phyloP scores from a whole-genome alignment of 768 basidiomycete species.

The Mycena metata region DNA sequence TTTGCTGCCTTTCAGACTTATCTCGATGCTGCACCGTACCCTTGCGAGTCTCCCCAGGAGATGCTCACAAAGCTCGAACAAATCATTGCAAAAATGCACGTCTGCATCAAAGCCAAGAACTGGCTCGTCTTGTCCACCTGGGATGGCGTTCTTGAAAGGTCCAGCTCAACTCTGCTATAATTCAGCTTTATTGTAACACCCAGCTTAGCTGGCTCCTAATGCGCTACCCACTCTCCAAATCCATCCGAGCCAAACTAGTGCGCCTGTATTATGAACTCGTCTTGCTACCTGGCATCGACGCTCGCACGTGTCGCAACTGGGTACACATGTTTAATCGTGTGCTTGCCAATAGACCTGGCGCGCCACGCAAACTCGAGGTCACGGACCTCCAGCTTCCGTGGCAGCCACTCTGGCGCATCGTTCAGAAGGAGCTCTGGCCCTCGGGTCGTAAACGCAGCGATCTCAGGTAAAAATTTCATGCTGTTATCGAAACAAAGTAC shows the following conservation, averaged over 20 bases:
- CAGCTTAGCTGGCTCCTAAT: conserved; percentile 79
- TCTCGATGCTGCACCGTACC: conserved; percentile 77
- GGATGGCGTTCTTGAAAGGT: conserved; percentile 88
- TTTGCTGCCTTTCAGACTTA: conserved; percentile 73
- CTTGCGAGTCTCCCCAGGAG: conserved; percentile 76
- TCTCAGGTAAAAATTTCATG: conserved; percentile 59
- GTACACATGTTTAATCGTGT: conserved; percentile 83
- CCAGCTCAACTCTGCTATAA: conserved; percentile 36
- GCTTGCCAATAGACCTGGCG: conserved; percentile 73
- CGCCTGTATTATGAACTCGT: conserved; percentile 85
- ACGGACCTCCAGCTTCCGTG: conserved; percentile 79
- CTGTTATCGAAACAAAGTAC: background rate
- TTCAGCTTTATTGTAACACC: conserved; percentile 7
- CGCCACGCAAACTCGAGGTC: conserved; percentile 75
- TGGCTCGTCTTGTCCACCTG: conserved; percentile 82
- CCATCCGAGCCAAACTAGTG: conserved; percentile 79
- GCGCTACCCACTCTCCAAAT: conserved; percentile 81
- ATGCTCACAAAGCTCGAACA: conserved; percentile 79
- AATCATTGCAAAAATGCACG: conserved; percentile 76
- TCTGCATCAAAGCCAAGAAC: conserved; percentile 81
- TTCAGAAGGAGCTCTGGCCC: conserved; percentile 83
- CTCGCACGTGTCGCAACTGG: conserved; percentile 79
- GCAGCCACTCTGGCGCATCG: conserved; percentile 79
- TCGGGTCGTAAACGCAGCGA: conserved; percentile 69
- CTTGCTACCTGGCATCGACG: conserved; percentile 81